Conservation (phyloP, 345 rosid genomes). For the Eucalyptus sp. region DNA sequence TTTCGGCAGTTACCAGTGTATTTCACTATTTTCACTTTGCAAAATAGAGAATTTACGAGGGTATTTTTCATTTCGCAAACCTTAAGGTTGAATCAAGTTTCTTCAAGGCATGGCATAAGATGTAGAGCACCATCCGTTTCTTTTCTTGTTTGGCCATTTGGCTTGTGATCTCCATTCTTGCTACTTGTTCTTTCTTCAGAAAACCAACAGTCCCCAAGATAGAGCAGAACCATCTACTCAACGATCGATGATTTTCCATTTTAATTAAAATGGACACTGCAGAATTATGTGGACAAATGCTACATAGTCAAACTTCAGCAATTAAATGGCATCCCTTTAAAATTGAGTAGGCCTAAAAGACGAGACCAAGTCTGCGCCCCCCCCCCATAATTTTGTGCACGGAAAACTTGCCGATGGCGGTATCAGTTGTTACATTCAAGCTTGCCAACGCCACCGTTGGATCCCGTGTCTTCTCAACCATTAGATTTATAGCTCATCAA, state of each 20-base stretch:
- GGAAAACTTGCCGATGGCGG: background rate
- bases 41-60: background rate
- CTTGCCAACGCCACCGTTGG: background rate
- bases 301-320: background rate
- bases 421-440: background rate
- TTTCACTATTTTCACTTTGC: background rate
- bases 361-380: background rate
- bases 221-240: background rate
- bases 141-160: background rate
- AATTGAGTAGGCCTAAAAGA: background rate
- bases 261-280: background rate
- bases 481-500: background rate
- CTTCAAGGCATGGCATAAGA: background rate
- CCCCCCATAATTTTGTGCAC: background rate
- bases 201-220: background rate
- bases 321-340: background rate
- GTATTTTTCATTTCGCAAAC: background rate
- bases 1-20: background rate
- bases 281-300: background rate
- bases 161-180: background rate
- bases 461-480: background rate
- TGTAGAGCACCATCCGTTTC: background rate
- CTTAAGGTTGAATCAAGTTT: background rate
- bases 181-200: background rate
- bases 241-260: background rate